Evolutionary conservation across 805 yeast species (phyloP).

Genomic region (Metschnikowia kofuensis): DNA sequence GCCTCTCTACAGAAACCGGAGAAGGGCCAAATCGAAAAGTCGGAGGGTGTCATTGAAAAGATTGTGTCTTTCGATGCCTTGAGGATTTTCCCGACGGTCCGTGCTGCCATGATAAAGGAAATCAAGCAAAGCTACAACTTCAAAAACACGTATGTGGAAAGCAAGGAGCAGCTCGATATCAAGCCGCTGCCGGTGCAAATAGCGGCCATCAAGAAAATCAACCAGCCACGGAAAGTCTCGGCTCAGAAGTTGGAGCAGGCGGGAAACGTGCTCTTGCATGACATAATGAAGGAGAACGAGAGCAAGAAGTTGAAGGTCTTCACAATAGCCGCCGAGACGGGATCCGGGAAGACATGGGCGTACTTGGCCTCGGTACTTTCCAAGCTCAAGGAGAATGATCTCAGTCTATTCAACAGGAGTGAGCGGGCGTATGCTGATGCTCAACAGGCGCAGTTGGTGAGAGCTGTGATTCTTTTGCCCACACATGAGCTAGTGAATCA

Average conservation of each 20-base stretch:
- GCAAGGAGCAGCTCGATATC: slow-evolving; percentile 32
- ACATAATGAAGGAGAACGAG: slow-evolving; percentile 29
- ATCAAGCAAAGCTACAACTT: slow-evolving; percentile 40
- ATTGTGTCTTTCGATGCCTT: slow-evolving; percentile 65
- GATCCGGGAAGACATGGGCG: slow-evolving; percentile 95
- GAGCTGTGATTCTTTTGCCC: slow-evolving; percentile 80
- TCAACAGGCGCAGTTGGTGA: slow-evolving; percentile 38
- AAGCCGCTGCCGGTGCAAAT: slow-evolving; percentile 81
- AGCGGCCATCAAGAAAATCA: slow-evolving; percentile 60
- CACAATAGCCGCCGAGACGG: slow-evolving; percentile 93
- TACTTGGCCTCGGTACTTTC: slow-evolving; percentile 76
- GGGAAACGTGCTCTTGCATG: slow-evolving; percentile 25
- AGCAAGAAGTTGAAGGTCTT: slow-evolving; percentile 49
- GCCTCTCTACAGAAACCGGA: slow-evolving; percentile 21
- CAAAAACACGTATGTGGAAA: slow-evolving; percentile 30
- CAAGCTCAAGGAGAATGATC: slow-evolving; percentile 58
- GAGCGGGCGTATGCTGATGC: slow-evolving; percentile 21
- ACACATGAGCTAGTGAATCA: slow-evolving; percentile 87
- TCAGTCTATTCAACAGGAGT: slow-evolving; percentile 21
- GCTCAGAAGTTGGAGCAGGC: slow-evolving; percentile 25
- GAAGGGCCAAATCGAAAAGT: slow-evolving; percentile 17
- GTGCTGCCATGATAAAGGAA: slow-evolving; percentile 56
- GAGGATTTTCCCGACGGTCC: slow-evolving; percentile 62
- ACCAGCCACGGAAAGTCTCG: slow-evolving; percentile 39
- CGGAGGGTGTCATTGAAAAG: slow-evolving; percentile 33